phyloP scores from a whole-genome alignment of 441 rosid genomes.

The Pelargonium citronellum region DNA sequence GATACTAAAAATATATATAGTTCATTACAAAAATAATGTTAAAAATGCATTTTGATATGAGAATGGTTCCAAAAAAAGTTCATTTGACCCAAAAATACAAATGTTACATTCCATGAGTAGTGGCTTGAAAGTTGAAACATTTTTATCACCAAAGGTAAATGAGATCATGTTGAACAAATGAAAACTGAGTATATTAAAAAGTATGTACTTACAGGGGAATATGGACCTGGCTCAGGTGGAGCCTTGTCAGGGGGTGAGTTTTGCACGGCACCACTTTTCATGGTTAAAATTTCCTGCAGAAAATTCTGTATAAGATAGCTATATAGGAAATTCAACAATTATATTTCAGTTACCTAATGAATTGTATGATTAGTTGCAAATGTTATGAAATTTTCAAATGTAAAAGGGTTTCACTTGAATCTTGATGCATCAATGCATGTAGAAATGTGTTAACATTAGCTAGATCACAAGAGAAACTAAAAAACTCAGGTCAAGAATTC shows the following conservation, averaged over 20 bases:
- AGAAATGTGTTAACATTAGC: not conserved
- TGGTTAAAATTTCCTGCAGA: slow-evolving; percentile 66
- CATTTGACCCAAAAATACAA: too few species aligned
- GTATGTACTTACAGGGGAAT: slow-evolving; percentile 73
- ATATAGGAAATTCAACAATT: not conserved
- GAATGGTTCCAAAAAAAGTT: too few species aligned
- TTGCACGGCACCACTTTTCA: slow-evolving; percentile 80
- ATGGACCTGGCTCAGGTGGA: slow-evolving; percentile 72
- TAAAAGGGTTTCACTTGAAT: not conserved
- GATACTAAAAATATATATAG: not conserved
- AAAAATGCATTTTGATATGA: too few species aligned
- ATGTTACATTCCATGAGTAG: too few species aligned
- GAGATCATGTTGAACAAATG: not conserved
- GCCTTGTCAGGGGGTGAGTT: slow-evolving; percentile 81
- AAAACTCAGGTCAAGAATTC: not conserved
- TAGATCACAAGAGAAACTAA: not conserved
- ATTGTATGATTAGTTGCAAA: not conserved
- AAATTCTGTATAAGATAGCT: slow-evolving; percentile 16
- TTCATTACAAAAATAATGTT: not conserved
- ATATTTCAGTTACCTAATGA: not conserved
- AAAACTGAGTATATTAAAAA: slow-evolving; percentile 16
- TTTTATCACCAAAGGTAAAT: not conserved
- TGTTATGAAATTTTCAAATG: not conserved
- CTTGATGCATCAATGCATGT: not conserved
- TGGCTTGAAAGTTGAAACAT: not conserved